phyloP scores from a whole-genome alignment of 1,284 basidiomycete genomes.

The Leccinum subrobustum region DNA sequence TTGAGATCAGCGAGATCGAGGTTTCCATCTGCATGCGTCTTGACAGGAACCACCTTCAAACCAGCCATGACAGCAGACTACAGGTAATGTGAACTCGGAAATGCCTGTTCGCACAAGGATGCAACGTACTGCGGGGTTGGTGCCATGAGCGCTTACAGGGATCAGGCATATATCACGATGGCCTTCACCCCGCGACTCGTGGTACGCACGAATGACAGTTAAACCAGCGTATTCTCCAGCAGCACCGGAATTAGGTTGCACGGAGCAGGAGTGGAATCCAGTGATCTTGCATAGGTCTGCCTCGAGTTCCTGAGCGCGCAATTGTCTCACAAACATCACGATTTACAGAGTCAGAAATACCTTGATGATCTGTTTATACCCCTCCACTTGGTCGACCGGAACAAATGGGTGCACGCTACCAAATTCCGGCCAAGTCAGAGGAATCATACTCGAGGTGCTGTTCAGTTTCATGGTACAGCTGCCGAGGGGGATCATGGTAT shows the following conservation, averaged over 20 bases:
- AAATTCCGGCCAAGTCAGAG: slow-evolving; percentile 93
- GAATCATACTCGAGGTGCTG: slow-evolving; percentile 95
- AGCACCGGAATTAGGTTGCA: slow-evolving; percentile 98
- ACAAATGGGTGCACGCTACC: slow-evolving; percentile 90
- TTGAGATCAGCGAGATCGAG: slow-evolving; percentile 87
- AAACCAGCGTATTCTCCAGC: slow-evolving; percentile 96
- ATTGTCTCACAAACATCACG: slow-evolving; percentile 3
- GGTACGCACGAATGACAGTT: slow-evolving; percentile 91
- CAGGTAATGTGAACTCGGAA: slow-evolving; percentile 11
- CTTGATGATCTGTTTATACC: slow-evolving; percentile 83
- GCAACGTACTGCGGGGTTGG: slow-evolving; percentile 84
- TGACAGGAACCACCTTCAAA: slow-evolving; percentile 93
- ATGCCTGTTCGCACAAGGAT: background rate
- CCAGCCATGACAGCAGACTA: slow-evolving; percentile 97
- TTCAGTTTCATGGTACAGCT: slow-evolving; percentile 98
- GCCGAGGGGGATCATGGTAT: slow-evolving; percentile 97
- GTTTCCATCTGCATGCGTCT: slow-evolving; percentile 84
- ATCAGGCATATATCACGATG: slow-evolving; percentile 93
- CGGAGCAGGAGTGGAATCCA: slow-evolving; percentile 90
- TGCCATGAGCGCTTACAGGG: slow-evolving; percentile 94
- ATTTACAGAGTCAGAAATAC: slow-evolving; percentile 34
- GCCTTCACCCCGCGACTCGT: slow-evolving; percentile 82
- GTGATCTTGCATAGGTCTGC: slow-evolving; percentile 91
- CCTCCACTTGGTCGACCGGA: slow-evolving; percentile 86
- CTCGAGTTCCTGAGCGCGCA: slow-evolving; percentile 72